A percentile compares a stretch with the other conserved stretches of the same genome.
These are phyloP conservation scores for Claviceps sp. DNA, from an alignment of 2,329 filamentous ascomycete species.

Conservation along the genomic window DNA sequence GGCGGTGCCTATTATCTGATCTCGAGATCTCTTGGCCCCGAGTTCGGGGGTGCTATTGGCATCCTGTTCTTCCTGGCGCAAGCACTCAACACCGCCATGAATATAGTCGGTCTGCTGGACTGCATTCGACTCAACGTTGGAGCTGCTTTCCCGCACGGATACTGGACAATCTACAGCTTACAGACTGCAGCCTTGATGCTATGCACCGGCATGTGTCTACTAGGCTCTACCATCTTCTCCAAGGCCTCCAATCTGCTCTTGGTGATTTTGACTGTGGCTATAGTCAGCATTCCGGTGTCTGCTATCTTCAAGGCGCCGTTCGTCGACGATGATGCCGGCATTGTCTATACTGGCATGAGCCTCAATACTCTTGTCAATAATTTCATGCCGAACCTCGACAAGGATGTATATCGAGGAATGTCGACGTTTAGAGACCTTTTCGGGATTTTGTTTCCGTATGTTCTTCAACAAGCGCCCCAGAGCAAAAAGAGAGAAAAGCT, in stretches of 20 bases:
- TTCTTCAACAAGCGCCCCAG: neutral
- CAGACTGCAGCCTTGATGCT: slow-evolving; percentile 56
- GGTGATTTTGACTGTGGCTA: slow-evolving; percentile 55
- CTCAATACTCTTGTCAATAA: slow-evolving; percentile 59
- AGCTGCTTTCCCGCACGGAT: slow-evolving; percentile 50
- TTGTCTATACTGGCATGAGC: slow-evolving; percentile 69
- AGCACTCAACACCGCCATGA: slow-evolving; percentile 75
- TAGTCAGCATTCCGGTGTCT: slow-evolving; percentile 74
- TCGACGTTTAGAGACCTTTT: slow-evolving; percentile 72
- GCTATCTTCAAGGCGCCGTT: slow-evolving; percentile 57
- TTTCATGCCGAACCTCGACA: slow-evolving; percentile 54
- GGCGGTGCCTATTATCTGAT: slow-evolving; percentile 85
- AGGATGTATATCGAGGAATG: slow-evolving; percentile 45
- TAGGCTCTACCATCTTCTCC: slow-evolving; percentile 68
- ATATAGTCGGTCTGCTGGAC: slow-evolving; percentile 74
- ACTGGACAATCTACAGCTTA: slow-evolving; percentile 67
- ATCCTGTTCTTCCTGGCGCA: slow-evolving; percentile 86
- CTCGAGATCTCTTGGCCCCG: slow-evolving; percentile 70
- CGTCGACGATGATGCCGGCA: slow-evolving; percentile 41
- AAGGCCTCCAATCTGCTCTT: slow-evolving; percentile 68
- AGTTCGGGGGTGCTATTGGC: slow-evolving; percentile 81
- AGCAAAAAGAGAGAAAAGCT: neutral
- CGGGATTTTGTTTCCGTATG: slow-evolving; percentile 65
- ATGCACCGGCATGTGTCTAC: slow-evolving; percentile 64
- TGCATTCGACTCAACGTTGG: slow-evolving; percentile 69